Evolutionary conservation across 306 rosid genomes (phyloP), one percentile per base, ranked within the genome.

Genomic region (Coriaria nepalensis): DNA sequence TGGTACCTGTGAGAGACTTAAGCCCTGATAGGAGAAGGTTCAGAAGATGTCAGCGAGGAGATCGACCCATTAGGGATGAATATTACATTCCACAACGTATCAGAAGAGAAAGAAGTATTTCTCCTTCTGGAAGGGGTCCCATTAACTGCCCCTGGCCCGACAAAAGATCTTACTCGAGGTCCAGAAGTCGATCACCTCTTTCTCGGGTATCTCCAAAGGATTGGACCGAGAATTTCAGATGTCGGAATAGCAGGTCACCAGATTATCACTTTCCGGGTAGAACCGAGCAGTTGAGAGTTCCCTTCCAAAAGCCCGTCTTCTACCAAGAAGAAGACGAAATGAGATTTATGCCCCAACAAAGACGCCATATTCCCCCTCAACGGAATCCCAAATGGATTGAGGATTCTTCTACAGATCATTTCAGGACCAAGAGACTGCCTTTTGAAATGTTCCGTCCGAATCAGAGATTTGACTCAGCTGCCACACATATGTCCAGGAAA

Each of bases 161-260:
- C 48, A 60, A 53, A 47, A 68, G 55, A 65, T 58, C 55, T 35
- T 48, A 36, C 53, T 55, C 69, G 32, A 57, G 69, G 33, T 64
- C 65, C 9, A 68, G 74, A 57, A 68, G 69, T 43, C 69, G 65
- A 7, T 68, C 74, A 45, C 74, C 74, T 7, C 56, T 13, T 36
- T 35, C 43, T 12, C 45, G 68, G 69, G 8, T 51, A 6, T n/a
- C 49, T n/a, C 43, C 49, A 6, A 50, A 53, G 46, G 68, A 68
- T 35, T 46, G 45, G 43, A 63, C 49, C 49, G 62, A 60, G 13
- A 40, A 36, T 34, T 40, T 58, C 15, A 61, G 40, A 37, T 57
- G 56, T 43, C 65, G 45, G 9, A 56, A 65, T 8, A 68, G 74
- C 61, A 57, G 61, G 61, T 68, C 74, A 14, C 74, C 74, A 10